Evolutionary conservation across 2,329 filamentous ascomycete species (phyloP), one percentile per base, ranked within the genome.

Genomic region (Claviceps sorghi): DNA sequence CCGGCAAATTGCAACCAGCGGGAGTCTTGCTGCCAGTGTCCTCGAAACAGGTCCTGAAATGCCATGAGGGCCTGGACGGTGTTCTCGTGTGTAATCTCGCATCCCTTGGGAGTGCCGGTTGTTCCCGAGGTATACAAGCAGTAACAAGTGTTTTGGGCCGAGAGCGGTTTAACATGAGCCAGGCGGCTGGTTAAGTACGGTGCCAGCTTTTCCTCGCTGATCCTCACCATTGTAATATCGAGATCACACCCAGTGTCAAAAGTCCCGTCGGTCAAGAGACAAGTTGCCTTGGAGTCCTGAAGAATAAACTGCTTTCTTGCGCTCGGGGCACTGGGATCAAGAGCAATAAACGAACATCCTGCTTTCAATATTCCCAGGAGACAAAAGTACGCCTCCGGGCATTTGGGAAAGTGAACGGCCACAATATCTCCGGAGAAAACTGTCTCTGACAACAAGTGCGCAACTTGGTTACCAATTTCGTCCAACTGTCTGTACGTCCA

Each of bases 1-100:
- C 88, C 90, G 1, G 91, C 91, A 62, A 96, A 96, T 62, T 96
- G 91, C 1, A 96, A 73, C 84, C 88, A 96, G 53, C 85, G 80
- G 0, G 89, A 94, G 0, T 77, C 63, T 0, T 72, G 60, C 42
- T 84, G 76, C 86, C 88, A 95, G 59, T 88, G 84, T 0, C 77
- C 80, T 5, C 69, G 67, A 62, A 96, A 95, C 0, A 96, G 74
- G 32, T 81, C 72, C 59, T 88, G 83, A 64, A 96, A 96, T 0
- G 89, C 82, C 51, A 91, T 77, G 80, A 96, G 88, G 29, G 88
- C 88, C 64, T 96, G 90, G 0, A 95, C 85, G 0, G 86, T 80
- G 64, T 95, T 96, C 50, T 88, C 82, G 61, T 96, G 90, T 0
- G 86, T 94, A 47, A 96, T 82, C 54, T 93, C 80, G 58, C 89